Evolutionary conservation across 2,329 filamentous ascomycete genomes (phyloP), one percentile per base, ranked within the genome.

Genomic region (Gnomoniopsis sp.): DNA sequence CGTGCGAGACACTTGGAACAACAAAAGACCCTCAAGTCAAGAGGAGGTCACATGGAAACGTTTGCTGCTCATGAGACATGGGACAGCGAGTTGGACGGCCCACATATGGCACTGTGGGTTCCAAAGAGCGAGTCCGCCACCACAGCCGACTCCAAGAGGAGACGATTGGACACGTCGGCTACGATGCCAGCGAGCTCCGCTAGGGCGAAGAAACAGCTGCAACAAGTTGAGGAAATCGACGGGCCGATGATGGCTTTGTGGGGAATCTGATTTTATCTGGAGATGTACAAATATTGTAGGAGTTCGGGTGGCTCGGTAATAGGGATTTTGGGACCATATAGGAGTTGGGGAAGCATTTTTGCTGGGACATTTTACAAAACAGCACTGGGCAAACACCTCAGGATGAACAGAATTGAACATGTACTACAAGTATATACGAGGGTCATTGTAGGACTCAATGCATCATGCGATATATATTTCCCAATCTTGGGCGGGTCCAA

Each of bases 181-280:
- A n/a, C 41, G 22, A 7, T 34, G 49, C 30, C 17, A 7, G 44
- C 22, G 30, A 19, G 30, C 53, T 41, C 44, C 10, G 26, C 21
- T 21, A 33, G 43, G 19, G n/a, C 49, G 14, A 53, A 33, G 49
- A 55, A 34, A 21, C 51, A 55, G 48, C 49, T 50, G 6, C 49
- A 52, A 15, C 56, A 59, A 17, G 53, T 58, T 26, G 48, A 50
- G 7, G 47, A 59, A 23, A 47, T 61, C 15, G 57, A 59, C 21
- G 59, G 59, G 7, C 56, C 59, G 3, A 61, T 61, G 59, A 61
- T 61, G 59, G 43, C 52, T 19, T 14, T 61, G 26, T 61, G 59
- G 59, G 59, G 54, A 12, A 33, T 55, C 4, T 61, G 30, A 51
- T 11, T 23, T 11, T n/a, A 36, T 21, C 51, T 46, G 48, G 19